Conservation (phyloP, 73 alveolate genomes). For the Symbiodinium pilosum region DNA sequence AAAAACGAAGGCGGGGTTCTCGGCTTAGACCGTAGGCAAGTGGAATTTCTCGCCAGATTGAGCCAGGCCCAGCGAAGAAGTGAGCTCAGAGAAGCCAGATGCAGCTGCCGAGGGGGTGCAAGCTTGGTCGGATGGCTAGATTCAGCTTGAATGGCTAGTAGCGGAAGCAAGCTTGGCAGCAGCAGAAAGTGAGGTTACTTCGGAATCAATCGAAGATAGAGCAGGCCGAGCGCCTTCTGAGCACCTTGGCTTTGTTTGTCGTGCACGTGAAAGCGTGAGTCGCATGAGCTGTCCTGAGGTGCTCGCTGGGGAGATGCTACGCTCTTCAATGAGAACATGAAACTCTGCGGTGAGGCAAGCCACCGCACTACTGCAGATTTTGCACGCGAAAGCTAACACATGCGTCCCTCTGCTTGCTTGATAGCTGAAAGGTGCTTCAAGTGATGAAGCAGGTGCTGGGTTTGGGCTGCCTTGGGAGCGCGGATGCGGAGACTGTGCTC, state of each 20-base stretch:
- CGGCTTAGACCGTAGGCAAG: too few species aligned
- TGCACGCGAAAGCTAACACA: neutral
- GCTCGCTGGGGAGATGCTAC: conserved; percentile 41
- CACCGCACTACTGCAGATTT: neutral
- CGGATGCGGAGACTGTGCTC: neutral
- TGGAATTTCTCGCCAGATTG: too few species aligned
- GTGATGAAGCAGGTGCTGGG: conserved; percentile 76
- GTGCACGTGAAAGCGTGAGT: neutral
- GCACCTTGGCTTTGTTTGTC: neutral
- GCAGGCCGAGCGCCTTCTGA: conserved; percentile 31
- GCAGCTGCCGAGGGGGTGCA: too few species aligned
- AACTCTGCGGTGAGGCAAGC: conserved; percentile 42
- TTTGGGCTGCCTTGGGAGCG: neutral
- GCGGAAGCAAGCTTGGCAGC: too few species aligned
- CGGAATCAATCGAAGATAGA: neutral
- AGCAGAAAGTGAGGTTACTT: conserved; percentile 32
- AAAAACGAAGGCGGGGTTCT: too few species aligned
- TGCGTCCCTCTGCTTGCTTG: neutral
- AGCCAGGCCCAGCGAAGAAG: too few species aligned
- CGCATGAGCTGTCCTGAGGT: neutral
- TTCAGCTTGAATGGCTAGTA: too few species aligned
- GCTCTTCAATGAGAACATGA: conserved; percentile 29
- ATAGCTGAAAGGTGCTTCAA: conserved; percentile 33
- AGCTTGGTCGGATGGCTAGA: too few species aligned
- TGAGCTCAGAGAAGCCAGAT: too few species aligned